Base-by-base conservation (phyloP, 2,329 filamentous ascomycete species). In the Alternaria gaisen region DNA sequence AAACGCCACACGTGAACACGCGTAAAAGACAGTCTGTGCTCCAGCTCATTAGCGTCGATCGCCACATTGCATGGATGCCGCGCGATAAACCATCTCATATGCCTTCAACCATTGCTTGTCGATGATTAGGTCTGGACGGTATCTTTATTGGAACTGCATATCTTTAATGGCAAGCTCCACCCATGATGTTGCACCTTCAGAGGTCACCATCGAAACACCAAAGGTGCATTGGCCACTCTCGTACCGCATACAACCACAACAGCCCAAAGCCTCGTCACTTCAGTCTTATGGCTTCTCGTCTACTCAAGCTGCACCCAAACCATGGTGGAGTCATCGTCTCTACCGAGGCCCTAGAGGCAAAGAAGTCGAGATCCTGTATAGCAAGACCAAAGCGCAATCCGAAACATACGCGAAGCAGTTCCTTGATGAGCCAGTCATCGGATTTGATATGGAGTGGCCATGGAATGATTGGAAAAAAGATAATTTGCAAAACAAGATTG, bases 371-470 rank as follows among this genome's bases (percentile, higher is more conserved):
- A 87, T 96, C 1, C 88, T 94, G 73, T 97, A 97, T 77, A 97
- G 93, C 81, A 88, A 82, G 50, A 90, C 83, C 58, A 85, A 84
- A 44, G 81, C 87, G 36, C 87, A 86, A 3, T 90, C 91, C 18
- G 92, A 97, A 75, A 79, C 82, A 6, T 85, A 91, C 8, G 81
- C 86, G 18, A 77, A 86, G 58, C 84, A 90, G 58, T 97, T 97
- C 68, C 73, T 88, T 40, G 67, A 85, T 26, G 88, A 95, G 71
- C 83, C 87, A 40, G 79, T 96, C 2, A 76, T 97, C n/a, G 94
- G 94, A 0, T 93, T 97, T 63, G 94, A 97, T 72, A 84, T 97
- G 63, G 94, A 97, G 80, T 97, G 94, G 94, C 84, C 87, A 53
- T 68, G 66, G 38, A 62, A 85, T 6, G 83, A 87, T 0, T 80